Conservation (phyloP, 129 eudicot genomes). For the Ambrosia artemisiifolia region DNA sequence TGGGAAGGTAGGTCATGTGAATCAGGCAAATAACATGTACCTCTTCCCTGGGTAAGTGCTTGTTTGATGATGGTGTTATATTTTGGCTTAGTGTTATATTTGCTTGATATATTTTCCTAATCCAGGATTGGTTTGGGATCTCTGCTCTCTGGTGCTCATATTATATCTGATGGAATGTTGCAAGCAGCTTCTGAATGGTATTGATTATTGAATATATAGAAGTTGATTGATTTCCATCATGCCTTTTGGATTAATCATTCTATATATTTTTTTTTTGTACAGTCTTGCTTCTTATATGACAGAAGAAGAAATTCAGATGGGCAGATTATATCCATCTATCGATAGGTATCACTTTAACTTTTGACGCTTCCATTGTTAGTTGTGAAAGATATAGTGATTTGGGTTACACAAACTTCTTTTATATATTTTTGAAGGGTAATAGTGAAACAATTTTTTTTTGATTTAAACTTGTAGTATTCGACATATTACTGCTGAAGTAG, state of each 20-base stretch:
- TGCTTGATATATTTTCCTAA: conserved; percentile 8
- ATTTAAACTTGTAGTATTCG: conserved; percentile 64
- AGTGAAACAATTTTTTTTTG: conserved; percentile 13
- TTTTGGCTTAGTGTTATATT: not conserved
- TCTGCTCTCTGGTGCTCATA: conserved; percentile 87
- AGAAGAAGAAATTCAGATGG: conserved; percentile 85
- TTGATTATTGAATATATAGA: no score
- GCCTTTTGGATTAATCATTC: not conserved
- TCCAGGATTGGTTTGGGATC: conserved; percentile 95
- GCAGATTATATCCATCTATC: conserved; percentile 85
- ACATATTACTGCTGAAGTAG: conserved; percentile 96
- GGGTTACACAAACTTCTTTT: not conserved
- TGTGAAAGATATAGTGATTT: not conserved
- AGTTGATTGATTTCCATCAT: conserved; percentile 3
- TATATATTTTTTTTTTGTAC: conserved; percentile 19
- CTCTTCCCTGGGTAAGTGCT: conserved; percentile 91
- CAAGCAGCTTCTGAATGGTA: conserved; percentile 98
- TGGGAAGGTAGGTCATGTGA: conserved; percentile 94
- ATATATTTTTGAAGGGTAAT: not conserved
- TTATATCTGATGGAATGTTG: conserved; percentile 91
- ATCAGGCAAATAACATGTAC: conserved; percentile 99
- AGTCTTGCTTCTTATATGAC: conserved; percentile 98
- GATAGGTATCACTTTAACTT: conserved; percentile 47
- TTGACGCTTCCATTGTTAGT: not conserved
- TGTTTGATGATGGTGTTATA: not conserved